Evolutionary conservation across 2,329 filamentous ascomycete genomes (phyloP), one percentile per base, ranked within the genome.

Genomic region (Cercospora sp.): DNA sequence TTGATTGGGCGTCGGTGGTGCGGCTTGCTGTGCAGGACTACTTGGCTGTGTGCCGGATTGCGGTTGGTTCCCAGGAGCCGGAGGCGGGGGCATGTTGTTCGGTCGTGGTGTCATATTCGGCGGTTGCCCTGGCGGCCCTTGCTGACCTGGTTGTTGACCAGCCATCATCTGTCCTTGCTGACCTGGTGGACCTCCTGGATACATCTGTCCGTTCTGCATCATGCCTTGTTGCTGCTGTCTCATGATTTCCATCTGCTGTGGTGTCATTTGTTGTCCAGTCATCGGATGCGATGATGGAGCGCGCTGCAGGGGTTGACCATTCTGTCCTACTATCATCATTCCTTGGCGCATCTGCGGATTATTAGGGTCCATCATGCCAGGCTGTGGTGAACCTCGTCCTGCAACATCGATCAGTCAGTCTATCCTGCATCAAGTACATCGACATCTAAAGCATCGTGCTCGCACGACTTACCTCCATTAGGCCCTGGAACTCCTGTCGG

Each of bases 1-100:
- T 76, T 92, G 90, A 62, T 88, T 89, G 1, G 92, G 92, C 3
- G 92, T 95, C 1, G 91, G 91, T 0, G 92, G 91, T 40, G 90
- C 90, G 57, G 81, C 77, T 28, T 79, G 78, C 69, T 81, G 80
- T 40, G 80, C 79, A 18, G 83, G 83, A 67, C 83, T 84, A 61
- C 83, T 83, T 16, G 81, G 81, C 63, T 84, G 80, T 10, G 82
- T 81, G 30, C 81, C 74, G 40, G 75, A 77, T 20, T 78, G 76
- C 61, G 80, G 79, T 61, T 80, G 79, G 31, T 78, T 73, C n/a
- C 80, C 76, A 2, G 80, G 80, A 13, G 82, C 82, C 40, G 83
- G 83, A n/a, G 83, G 82, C 30, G 83, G 83, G 42, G 82, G 81
- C 68, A 85, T 87, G 69, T 85, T 85, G 72, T 90, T 85, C 79